Evolutionary conservation across 148 eudicot genomes (phyloP).

Genomic region (Drosera capensis): DNA sequence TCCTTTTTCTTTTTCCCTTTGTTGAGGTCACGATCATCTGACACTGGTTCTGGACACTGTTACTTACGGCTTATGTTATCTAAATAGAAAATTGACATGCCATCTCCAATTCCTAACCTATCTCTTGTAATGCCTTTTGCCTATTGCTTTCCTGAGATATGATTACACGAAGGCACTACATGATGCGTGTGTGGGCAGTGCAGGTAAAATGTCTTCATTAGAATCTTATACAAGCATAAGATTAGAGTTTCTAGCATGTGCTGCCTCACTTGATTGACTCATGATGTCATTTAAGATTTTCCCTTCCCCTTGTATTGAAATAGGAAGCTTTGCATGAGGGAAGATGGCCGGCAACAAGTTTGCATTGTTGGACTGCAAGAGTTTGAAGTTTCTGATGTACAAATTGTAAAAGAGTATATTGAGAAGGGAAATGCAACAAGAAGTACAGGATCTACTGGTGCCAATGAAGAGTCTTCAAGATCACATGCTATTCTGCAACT

Average conservation of each 20-base stretch:
- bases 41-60: no score
- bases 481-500: slow-evolving; percentile 98
- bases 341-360: slow-evolving; percentile 96
- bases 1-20: no score
- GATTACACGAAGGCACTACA: no score
- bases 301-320: slow-evolving; percentile 4
- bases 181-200: no score
- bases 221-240: background rate
- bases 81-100: no score
- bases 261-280: background rate
- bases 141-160: no score
- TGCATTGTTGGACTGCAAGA: slow-evolving; percentile 98
- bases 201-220: no score
- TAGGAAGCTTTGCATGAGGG: slow-evolving; percentile 96
- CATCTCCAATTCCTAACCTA: no score
- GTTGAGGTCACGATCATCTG: no score
- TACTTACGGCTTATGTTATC: no score
- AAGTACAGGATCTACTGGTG: slow-evolving; percentile 97
- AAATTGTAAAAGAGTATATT: slow-evolving; percentile 87
- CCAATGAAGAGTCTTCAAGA: slow-evolving; percentile 97
- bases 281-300: slow-evolving; percentile 1
- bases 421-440: slow-evolving; percentile 83
- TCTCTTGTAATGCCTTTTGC: no score
- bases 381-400: slow-evolving; percentile 95
- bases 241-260: background rate